Conservation (phyloP, 179 eudicot species). For the Carnegiea gigantea region DNA sequence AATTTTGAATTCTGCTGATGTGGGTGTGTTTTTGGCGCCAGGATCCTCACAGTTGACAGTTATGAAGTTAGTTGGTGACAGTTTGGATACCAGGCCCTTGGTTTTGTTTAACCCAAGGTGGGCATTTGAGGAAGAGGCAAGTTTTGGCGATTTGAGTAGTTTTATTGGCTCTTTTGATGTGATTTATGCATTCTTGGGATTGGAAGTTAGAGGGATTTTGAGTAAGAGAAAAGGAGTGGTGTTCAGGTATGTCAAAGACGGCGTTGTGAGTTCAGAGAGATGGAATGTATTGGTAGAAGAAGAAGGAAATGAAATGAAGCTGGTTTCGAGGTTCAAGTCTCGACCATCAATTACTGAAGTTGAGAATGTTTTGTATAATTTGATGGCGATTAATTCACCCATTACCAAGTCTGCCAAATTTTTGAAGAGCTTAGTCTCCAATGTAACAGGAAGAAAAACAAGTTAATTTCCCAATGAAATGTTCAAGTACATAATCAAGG, state of each 20-base stretch:
- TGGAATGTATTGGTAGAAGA: conserved; percentile 87
- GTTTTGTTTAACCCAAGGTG: conserved; percentile 88
- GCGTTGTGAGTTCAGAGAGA: conserved; percentile 65
- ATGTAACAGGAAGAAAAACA: conserved; percentile 73
- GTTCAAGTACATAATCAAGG: background rate
- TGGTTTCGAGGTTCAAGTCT: conserved; percentile 53
- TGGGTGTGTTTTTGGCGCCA: conserved; percentile 77
- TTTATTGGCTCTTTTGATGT: conserved; percentile 84
- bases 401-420: conserved; percentile 80
- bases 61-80: conserved; percentile 49
- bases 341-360: conserved; percentile 78
- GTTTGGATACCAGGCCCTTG: conserved; percentile 59
- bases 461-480: conserved; percentile 14
- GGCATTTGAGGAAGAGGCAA: conserved; percentile 73
- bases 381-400: conserved; percentile 89
- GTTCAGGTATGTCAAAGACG: conserved; percentile 70
- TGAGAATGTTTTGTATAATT: conserved; percentile 81
- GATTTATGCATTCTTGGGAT: conserved; percentile 77
- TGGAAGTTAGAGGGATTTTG: conserved; percentile 83
- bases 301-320: conserved; percentile 41
- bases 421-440: conserved; percentile 71
- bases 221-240: conserved; percentile 81
- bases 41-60: conserved; percentile 52
- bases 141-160: conserved; percentile 45
- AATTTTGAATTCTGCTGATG: conserved; percentile 63